A percentile compares a stretch with the other conserved stretches of the same genome.
Conservation (phyloP, 768 basidiomycete species). For the Russula vinacea region DNA sequence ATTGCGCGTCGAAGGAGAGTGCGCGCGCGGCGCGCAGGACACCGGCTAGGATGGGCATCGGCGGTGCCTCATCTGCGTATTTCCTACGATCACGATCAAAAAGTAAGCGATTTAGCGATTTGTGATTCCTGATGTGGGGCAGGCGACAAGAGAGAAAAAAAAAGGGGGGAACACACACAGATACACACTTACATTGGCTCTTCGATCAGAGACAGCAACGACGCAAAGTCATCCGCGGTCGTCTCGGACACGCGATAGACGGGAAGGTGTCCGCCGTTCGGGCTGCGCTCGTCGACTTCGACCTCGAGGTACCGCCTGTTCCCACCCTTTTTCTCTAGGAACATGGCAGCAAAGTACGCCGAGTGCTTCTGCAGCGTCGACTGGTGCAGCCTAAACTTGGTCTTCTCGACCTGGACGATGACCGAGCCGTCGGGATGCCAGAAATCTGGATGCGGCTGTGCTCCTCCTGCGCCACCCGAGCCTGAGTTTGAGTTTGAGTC, state of each 20-base stretch:
- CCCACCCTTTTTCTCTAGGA: conserved; percentile 11
- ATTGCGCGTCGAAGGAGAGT: conserved; percentile 36
- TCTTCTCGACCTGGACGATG: conserved; percentile 38
- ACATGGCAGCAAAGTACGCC: conserved; percentile 37
- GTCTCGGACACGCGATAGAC: conserved; percentile 34
- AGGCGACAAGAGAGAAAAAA: too few species aligned
- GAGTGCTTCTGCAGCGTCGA: conserved; percentile 38
- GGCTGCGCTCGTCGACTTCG: conserved; percentile 7
- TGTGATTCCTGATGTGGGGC: too few species aligned
- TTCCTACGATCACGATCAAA: conserved; percentile 23
- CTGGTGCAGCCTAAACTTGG: conserved; percentile 40
- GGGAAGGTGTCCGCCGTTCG: conserved; percentile 16
- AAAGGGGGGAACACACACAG: too few species aligned
- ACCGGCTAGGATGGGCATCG: conserved; percentile 36
- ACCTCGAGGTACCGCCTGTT: conserved; percentile 8
- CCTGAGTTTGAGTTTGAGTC: background rate
- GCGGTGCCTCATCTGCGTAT: conserved; percentile 33
- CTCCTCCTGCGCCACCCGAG: background rate
- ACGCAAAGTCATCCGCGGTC: conserved; percentile 37
- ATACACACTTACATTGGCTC: conserved; percentile 37
- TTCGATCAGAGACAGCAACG: conserved; percentile 37
- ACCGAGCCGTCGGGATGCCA: conserved; percentile 41
- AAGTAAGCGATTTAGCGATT: background rate
- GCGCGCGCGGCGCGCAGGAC: conserved; percentile 40
- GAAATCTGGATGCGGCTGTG: conserved; percentile 28